Percentiles rank a stretch among this genome's conserved stretches.
Evolutionary conservation across 495 filamentous ascomycete genomes (phyloP).

Genomic region (Penicillium paxilli): DNA sequence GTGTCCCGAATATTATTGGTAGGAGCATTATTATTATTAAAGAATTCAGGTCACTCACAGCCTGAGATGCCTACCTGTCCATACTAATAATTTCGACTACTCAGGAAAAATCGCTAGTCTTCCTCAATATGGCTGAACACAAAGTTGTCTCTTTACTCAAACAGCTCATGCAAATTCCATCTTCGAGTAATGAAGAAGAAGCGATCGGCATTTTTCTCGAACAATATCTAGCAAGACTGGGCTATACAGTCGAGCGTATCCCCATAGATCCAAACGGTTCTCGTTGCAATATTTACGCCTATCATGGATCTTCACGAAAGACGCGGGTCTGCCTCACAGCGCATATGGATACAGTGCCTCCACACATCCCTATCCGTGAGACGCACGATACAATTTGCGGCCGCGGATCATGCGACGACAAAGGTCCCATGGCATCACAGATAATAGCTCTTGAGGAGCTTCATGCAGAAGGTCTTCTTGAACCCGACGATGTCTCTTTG

Average conservation of each 20-base stretch:
- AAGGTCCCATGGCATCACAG: slow-evolving; percentile 76
- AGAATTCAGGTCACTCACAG: too few species aligned
- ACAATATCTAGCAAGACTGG: background rate
- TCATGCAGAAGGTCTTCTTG: slow-evolving; percentile 7
- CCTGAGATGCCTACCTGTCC: too few species aligned
- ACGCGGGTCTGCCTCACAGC: slow-evolving; percentile 57
- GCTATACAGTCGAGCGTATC: background rate
- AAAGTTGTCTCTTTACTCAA: background rate
- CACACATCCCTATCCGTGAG: slow-evolving; percentile 52
- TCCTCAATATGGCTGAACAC: background rate
- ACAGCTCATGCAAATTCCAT: slow-evolving; percentile 1
- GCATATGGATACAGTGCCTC: slow-evolving; percentile 63
- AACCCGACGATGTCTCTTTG: slow-evolving; percentile 52
- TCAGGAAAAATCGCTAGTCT: background rate
- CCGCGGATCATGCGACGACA: slow-evolving; percentile 79
- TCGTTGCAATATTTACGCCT: slow-evolving; percentile 24
- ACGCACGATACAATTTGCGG: slow-evolving; percentile 58
- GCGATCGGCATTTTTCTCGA: background rate
- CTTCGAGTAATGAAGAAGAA: background rate
- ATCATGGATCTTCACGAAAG: slow-evolving; percentile 13
- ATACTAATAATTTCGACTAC: too few species aligned
- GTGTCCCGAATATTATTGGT: background rate
- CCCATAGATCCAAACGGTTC: background rate
- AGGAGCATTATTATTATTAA: too few species aligned
- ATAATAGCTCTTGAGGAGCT: slow-evolving; percentile 54